A percentile compares a stretch with the other conserved stretches of the same genome.
phyloP scores from a whole-genome alignment of 768 basidiomycete genomes.

The Russula dissimulans region DNA sequence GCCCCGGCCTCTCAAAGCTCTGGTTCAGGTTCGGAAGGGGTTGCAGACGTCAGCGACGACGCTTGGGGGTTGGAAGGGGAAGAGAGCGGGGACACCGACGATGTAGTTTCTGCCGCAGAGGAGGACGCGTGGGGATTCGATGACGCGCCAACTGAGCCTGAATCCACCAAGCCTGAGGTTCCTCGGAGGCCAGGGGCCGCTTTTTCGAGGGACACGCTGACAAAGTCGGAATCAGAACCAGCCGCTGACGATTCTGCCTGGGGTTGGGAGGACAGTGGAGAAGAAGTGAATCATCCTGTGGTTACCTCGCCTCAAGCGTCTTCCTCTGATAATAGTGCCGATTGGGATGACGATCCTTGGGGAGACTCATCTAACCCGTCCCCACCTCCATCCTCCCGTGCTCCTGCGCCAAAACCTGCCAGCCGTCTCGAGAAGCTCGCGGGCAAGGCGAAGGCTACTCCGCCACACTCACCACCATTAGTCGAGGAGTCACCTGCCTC shows the following conservation, averaged over 20 bases:
- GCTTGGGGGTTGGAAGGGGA: conserved; percentile 42
- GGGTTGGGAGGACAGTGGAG: conserved; percentile 65
- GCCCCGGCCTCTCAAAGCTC: background rate
- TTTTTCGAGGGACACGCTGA: background rate
- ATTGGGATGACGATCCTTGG: conserved; percentile 66
- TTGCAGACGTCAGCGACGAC: conserved; percentile 26
- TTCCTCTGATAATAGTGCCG: conserved; percentile 31
- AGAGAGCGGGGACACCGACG: conserved; percentile 15
- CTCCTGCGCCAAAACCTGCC: conserved; percentile 40
- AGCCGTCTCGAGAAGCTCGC: conserved; percentile 50
- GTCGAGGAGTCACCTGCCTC: conserved; percentile 20
- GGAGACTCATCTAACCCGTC: conserved; percentile 34
- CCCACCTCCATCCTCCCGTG: conserved; percentile 23
- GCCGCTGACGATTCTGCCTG: conserved; percentile 44
- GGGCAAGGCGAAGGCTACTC: conserved; percentile 38
- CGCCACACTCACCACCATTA: conserved; percentile 19
- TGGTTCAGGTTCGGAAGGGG: conserved; percentile 15
- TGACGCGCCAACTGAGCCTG: conserved; percentile 36
- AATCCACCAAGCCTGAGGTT: background rate
- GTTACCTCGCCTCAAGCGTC: background rate
- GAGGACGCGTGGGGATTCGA: conserved; percentile 34
- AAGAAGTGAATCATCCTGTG: conserved; percentile 17
- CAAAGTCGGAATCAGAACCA: conserved; percentile 27
- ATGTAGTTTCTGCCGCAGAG: conserved; percentile 20
- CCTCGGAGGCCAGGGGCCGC: background rate